phyloP scores from a whole-genome alignment of 2,329 filamentous ascomycete genomes.

The Scedosporium boydii region DNA sequence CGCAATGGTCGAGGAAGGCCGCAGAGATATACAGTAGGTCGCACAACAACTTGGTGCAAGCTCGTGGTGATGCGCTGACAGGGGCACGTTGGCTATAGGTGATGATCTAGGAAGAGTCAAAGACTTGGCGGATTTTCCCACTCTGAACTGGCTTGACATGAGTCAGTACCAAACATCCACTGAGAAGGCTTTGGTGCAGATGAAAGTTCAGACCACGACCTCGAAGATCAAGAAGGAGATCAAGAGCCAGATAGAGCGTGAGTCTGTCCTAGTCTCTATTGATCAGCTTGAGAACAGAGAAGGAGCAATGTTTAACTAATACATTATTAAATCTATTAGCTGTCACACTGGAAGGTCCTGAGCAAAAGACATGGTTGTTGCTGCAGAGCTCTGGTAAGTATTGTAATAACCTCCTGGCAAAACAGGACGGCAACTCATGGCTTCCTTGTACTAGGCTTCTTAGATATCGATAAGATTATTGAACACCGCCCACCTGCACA shows the following conservation, averaged over 20 bases:
- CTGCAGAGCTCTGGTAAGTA: slow-evolving; percentile 14
- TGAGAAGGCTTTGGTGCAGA: not conserved
- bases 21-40: slow-evolving; percentile 9
- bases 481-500: slow-evolving; percentile 20
- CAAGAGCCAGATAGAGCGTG: slow-evolving; percentile 15
- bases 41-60: not conserved
- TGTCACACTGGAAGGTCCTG: slow-evolving; percentile 5
- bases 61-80: too few relatives aligned
- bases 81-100: not conserved
- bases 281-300: too few relatives aligned
- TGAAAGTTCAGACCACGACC: not conserved
- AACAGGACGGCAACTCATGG: not conserved
- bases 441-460: slow-evolving; percentile 16
- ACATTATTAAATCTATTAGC: slow-evolving; percentile 5
- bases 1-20: slow-evolving; percentile 19
- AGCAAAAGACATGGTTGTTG: slow-evolving; percentile 18
- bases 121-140: not conserved
- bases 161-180: not conserved
- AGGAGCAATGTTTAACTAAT: slow-evolving; percentile 4
- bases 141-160: not conserved
- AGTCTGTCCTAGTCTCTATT: slow-evolving; percentile 8
- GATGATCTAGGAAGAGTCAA: not conserved
- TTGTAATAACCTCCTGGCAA: not conserved
- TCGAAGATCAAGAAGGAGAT: slow-evolving; percentile 16
- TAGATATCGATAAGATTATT: slow-evolving; percentile 28